phyloP scores from a whole-genome alignment of 257 asterid species.

The Prunella vulgaris region DNA sequence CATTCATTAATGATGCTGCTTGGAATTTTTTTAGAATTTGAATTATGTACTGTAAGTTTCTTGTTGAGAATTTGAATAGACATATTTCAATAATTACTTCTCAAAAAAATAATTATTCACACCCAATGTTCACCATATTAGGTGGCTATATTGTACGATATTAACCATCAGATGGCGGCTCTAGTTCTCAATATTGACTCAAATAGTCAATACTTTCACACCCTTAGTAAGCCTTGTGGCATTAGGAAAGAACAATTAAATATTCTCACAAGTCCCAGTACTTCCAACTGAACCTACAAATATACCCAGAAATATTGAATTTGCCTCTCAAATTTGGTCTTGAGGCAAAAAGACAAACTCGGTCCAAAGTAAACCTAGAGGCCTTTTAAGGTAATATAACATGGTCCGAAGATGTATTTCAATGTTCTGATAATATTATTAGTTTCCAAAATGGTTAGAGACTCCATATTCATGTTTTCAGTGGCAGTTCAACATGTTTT shows the following conservation, averaged over 20 bases:
- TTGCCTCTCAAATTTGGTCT: conserved; percentile 10
- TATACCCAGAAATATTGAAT: not conserved
- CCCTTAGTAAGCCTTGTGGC: conserved; percentile 6
- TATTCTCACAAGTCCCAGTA: conserved; percentile 20
- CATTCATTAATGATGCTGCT: not conserved
- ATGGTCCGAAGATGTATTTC: not conserved
- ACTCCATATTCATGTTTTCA: conserved; percentile 15
- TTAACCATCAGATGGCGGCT: not conserved
- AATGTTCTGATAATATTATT: conserved; percentile 9
- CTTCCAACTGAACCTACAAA: conserved; percentile 10
- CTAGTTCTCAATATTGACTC: not conserved
- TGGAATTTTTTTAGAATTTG: not conserved
- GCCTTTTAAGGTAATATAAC: conserved; percentile 2
- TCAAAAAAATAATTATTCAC: not conserved
- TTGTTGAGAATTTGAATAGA: conserved; percentile 4
- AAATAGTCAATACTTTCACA: not conserved
- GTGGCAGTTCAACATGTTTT: conserved; percentile 6
- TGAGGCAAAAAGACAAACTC: not conserved
- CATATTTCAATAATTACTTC: not conserved
- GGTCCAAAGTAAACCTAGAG: conserved; percentile 2
- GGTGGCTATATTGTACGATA: not conserved
- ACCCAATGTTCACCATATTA: conserved; percentile 11
- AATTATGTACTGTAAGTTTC: not conserved
- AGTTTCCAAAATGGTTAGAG: not conserved
- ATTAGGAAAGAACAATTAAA: conserved; percentile 1